Base-by-base conservation (phyloP, 2,329 filamentous ascomycete genomes). In the Tolypocladium capitatum region DNA sequence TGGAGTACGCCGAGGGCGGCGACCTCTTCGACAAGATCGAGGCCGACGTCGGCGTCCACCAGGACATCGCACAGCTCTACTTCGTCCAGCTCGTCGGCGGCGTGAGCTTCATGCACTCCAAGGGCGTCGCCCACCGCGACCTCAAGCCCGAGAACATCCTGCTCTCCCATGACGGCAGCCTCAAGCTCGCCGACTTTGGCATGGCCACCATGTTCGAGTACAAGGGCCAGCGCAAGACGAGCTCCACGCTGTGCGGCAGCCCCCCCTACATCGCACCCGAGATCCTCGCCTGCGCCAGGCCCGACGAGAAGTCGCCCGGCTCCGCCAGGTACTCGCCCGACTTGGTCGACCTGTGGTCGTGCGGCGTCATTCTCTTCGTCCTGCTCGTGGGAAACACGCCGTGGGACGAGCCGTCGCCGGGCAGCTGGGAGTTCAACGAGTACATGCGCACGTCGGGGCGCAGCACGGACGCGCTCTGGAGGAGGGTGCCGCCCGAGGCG, bases 1-100 rank as follows among this genome's bases (percentile, higher is more conserved):
- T 98, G 89, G 92, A 98, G 66, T 84, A 87, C 56, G 92, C 92
- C 42, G 87, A 94, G 58, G 92, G 92, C 38, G 92, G 92, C 11
- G 92, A 98, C 63, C 74, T 98, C 8, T 98, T 98, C 65, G 92
- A 98, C 79, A 98, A 98, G 72, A 97, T 98, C 57, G 94, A 98
- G 68, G 90, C 92, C 18, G 92, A 98, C 64, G 86, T 91, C 41
- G 92, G 92, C 43, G 88, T 97, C n/a, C 80, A 84, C 7, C 82
- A 94, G 64, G 87, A 97, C 62, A 88, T 98, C 61, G 91, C 92
- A 32, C 94, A 98, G 63, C 80, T 96, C 52, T 98, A 97, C 70
- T 98, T 98, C 64, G 78, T 83, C 3, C 92, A 98, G 68, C 77
- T 98, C 52, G 78, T 97, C 57, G 82, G 82, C 61, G 92, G 91